Percentiles rank a stretch among this genome's conserved stretches.
Conservation (phyloP, 2,329 filamentous ascomycete species). For the Calonectria fujianensis region DNA sequence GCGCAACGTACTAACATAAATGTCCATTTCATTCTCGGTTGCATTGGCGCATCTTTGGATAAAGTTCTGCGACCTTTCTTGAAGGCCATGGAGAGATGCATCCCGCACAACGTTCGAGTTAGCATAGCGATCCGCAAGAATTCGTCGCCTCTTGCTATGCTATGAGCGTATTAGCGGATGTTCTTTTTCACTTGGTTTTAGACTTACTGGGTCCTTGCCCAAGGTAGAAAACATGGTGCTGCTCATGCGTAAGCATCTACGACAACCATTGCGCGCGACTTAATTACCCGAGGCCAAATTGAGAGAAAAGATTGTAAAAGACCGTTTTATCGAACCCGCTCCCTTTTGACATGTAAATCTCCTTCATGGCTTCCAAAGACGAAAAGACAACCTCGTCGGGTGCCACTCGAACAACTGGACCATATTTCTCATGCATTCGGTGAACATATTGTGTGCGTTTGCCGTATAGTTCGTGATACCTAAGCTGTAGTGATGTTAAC, state of each 20-base stretch:
- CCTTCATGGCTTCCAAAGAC: constrained; percentile 39
- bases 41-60: constrained; percentile 35
- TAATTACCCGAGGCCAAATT: constrained; percentile 40
- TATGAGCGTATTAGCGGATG: neutral
- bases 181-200: fast-evolving
- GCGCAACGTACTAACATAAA: constrained; percentile 32
- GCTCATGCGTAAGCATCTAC: fast-evolving
- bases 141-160: constrained; percentile 43
- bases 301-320: constrained; percentile 43
- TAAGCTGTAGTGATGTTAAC: constrained; percentile 35
- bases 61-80: constrained; percentile 43
- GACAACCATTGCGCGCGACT: fast-evolving
- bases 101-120: constrained; percentile 44
- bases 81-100: constrained; percentile 33
- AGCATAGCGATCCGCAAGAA: constrained; percentile 46
- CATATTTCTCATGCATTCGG: constrained; percentile 35
- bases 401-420: constrained; percentile 36
- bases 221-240: constrained; percentile 46
- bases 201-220: constrained; percentile 37
- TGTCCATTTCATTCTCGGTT: constrained; percentile 37
- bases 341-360: constrained; percentile 45
- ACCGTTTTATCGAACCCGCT: constrained; percentile 45
- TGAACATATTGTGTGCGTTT: constrained; percentile 44
- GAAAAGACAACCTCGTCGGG: constrained; percentile 47
- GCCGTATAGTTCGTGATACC: constrained; percentile 40